Conservation (phyloP, 495 filamentous ascomycete species). For the Acidomyces sp. region DNA sequence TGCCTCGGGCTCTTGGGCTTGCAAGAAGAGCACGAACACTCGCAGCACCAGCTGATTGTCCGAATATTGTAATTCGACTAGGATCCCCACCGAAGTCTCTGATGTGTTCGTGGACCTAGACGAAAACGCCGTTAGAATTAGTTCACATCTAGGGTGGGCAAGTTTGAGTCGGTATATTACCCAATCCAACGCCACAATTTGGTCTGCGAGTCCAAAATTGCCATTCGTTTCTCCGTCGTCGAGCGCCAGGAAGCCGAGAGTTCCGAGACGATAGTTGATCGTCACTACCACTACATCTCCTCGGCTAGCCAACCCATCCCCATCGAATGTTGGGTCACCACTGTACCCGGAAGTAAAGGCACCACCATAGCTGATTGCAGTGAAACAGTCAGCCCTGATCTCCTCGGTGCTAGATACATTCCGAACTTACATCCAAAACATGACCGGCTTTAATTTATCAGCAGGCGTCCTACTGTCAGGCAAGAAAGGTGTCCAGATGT, state of each 20-base stretch:
- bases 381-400: neutral
- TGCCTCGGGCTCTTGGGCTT: constrained; percentile 37
- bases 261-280: constrained; percentile 35
- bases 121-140: no score
- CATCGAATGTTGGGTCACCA: constrained; percentile 28
- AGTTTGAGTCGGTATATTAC: no score
- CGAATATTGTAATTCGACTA: constrained; percentile 31
- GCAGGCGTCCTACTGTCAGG: constrained; percentile 23
- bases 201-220: constrained; percentile 43
- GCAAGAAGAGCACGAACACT: constrained; percentile 42
- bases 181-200: constrained; percentile 24
- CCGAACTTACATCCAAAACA: constrained; percentile 29
- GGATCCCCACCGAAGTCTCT: constrained; percentile 24
- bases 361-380: constrained; percentile 13
- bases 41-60: constrained; percentile 42
- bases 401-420: neutral
- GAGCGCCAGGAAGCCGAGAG: constrained; percentile 32
- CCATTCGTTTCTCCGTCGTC: constrained; percentile 32
- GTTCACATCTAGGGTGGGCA: no score
- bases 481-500: constrained; percentile 41
- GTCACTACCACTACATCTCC: constrained; percentile 39
- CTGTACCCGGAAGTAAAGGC: constrained; percentile 20
- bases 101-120: constrained; percentile 20
- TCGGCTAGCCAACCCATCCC: constrained; percentile 38
- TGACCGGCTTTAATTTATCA: constrained; percentile 34